A percentile compares a stretch with the other conserved stretches of the same genome.
These are phyloP conservation scores for Penicillium manginii DNA, from an alignment of 495 filamentous ascomycete species.

Conservation along the genomic window DNA sequence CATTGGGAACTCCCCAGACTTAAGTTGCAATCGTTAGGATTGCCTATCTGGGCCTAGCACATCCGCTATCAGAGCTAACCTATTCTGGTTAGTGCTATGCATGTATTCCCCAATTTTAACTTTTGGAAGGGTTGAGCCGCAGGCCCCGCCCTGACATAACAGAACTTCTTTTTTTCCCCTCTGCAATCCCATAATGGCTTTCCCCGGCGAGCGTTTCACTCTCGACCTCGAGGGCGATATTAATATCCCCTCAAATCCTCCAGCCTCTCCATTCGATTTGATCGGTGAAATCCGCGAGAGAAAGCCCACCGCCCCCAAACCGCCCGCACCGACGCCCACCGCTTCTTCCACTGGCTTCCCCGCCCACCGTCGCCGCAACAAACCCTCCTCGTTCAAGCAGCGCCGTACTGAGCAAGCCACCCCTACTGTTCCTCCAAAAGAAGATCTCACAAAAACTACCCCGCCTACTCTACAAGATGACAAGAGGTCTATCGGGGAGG, in stretches of 20 bases:
- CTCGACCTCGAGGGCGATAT: constrained; percentile 54
- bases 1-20: constrained; percentile 20
- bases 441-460: constrained; percentile 7
- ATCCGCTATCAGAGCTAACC: constrained; percentile 12
- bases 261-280: constrained; percentile 46
- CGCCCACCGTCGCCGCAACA: constrained; percentile 75
- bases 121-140: constrained; percentile 48
- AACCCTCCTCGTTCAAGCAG: constrained; percentile 77
- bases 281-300: constrained; percentile 83
- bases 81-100: constrained; percentile 14
- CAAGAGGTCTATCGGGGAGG: constrained; percentile 71
- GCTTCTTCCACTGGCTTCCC: constrained; percentile 77
- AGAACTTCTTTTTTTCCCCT: constrained; percentile 30
- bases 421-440: background rate
- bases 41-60: constrained; percentile 26
- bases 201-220: constrained; percentile 64
- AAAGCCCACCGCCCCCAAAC: constrained; percentile 50
- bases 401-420: constrained; percentile 45
- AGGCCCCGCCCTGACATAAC: constrained; percentile 38
- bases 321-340: constrained; percentile 58
- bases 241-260: constrained; percentile 25
- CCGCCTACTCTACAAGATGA: constrained; percentile 44
- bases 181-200: constrained; percentile 50
- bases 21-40: constrained; percentile 17
- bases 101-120: constrained; percentile 34